A percentile compares a stretch with the other conserved stretches of the same genome.
Conservation (phyloP, 1,284 basidiomycete species). For the Ceratobasidium sp. region DNA sequence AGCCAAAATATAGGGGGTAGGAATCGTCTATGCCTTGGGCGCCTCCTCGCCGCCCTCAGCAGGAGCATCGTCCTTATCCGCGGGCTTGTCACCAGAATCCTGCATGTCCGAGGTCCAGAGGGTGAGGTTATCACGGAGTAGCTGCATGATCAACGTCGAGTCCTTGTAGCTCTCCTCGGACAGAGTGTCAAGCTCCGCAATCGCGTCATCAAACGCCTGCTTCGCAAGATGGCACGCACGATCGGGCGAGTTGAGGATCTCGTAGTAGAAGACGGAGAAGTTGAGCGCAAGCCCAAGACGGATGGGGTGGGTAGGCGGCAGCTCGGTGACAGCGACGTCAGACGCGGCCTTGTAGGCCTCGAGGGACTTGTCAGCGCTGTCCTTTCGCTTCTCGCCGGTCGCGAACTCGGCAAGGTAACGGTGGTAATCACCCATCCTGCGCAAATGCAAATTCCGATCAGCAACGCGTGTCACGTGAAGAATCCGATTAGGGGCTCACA, state of each 20-base stretch:
- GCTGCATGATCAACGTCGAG: conserved; percentile 98
- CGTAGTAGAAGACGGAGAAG: conserved; percentile 99
- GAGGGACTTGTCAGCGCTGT: conserved; percentile 97
- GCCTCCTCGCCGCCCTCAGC: conserved; percentile 10
- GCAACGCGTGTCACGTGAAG: conserved; percentile 44
- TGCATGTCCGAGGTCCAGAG: conserved; percentile 99
- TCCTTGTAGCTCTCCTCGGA: conserved; percentile 99
- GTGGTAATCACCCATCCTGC: conserved; percentile 99
- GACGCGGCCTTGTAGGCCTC: conserved; percentile 99
- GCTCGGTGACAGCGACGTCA: conserved; percentile 97
- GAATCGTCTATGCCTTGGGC: conserved; percentile 28
- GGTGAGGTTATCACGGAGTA: conserved; percentile 98
- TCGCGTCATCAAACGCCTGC: conserved; percentile 99
- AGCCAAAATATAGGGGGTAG: neutral
- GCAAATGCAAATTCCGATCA: conserved; percentile 16
- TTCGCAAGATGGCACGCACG: conserved; percentile 99
- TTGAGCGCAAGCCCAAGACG: conserved; percentile 99
- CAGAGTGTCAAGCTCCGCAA: conserved; percentile 99
- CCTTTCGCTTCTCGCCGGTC: conserved; percentile 98
- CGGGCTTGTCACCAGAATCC: conserved; percentile 66
- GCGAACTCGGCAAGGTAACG: conserved; percentile 99
- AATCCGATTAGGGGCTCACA: conserved; percentile 70
- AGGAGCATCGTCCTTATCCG: conserved; percentile 23
- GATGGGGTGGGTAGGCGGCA: conserved; percentile 99
- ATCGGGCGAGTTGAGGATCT: conserved; percentile 99